phyloP scores from a whole-genome alignment of 163 green algal genomes.

The Scenedesmus sp. region DNA sequence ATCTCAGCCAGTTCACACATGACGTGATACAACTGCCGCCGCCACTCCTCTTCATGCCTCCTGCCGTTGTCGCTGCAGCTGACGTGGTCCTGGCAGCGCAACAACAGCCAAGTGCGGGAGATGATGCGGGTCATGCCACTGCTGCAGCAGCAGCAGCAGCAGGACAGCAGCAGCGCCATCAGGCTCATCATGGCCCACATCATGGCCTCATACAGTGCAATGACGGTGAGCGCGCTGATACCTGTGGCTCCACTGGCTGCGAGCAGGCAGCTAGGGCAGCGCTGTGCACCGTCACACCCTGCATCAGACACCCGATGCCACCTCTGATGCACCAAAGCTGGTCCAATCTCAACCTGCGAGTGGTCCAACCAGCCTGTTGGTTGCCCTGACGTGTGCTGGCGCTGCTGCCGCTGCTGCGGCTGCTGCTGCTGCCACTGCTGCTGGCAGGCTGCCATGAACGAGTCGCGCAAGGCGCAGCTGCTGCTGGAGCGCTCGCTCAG shows the following conservation, averaged over 20 bases:
- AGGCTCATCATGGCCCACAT: not conserved
- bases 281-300: not conserved
- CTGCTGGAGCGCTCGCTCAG: not conserved
- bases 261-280: not conserved
- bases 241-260: not conserved
- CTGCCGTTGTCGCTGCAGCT: not conserved
- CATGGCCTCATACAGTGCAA: not conserved
- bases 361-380: no score
- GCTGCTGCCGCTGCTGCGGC: no score
- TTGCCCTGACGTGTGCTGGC: not conserved
- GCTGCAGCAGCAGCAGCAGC: conserved; percentile 13
- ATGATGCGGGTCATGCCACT: conserved; percentile 5
- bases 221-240: not conserved
- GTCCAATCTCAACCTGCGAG: not conserved
- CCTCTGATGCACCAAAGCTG: not conserved
- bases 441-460: conserved; percentile 18
- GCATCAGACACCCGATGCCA: not conserved
- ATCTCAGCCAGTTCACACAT: no score
- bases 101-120: not conserved
- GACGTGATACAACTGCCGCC: not conserved
- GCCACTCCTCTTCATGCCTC: not conserved
- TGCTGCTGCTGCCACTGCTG: not conserved
- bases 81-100: conserved; percentile 11
- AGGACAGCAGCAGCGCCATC: conserved; percentile 7
- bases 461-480: conserved; percentile 1